Base-by-base conservation (phyloP, 2,329 filamentous ascomycete genomes). In the Fusarium mexicanum region DNA sequence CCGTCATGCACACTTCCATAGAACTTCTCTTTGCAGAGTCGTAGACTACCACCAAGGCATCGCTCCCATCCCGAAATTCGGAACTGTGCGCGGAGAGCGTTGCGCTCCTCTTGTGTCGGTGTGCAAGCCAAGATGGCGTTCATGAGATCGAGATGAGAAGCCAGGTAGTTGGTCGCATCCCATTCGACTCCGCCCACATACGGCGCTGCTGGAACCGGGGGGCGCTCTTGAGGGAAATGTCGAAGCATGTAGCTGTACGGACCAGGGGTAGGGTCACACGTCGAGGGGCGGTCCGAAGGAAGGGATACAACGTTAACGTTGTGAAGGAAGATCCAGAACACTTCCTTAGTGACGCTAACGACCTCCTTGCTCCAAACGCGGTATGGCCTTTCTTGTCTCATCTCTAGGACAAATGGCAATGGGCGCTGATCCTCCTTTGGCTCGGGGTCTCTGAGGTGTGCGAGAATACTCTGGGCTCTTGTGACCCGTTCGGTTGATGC, bases 311-410 rank as follows among this genome's bases (percentile, higher is more conserved):
- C 92, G 78, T 98, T 98, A 66, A 97, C 87, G 76, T 97, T 93
- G 83, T 98, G 96, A 61, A 98, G 87, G 85, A 98, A 99, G 80
- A 98, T 98, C 96, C 96, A 99, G 81, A 99, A 99, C 35, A 98
- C 96, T 82, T 99, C 96, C 82, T 98, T 98, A 47, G 95, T 98
- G 54, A 98, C 96, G 77, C 93, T 95, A 68, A 92, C 92, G 24
- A 96, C 91, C 83, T 99, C 96, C 82, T 95, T 96, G 84, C 92
- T 94, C 96, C 96, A 99, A 6, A 97, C 90, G 40, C 94, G 93
- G 82, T 98, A 99, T 2, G 96, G 96, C 1, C 96, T 90, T 57
- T 94, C 90, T 41, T 92, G 91, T 76, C 93, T 92, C 91, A 98
- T 98, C 69, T 95, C 93, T 29, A 96, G 85, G 53, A 98, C 95